Base-by-base conservation (phyloP, 2,329 filamentous ascomycete genomes). In the Chaetomium sp. region DNA sequence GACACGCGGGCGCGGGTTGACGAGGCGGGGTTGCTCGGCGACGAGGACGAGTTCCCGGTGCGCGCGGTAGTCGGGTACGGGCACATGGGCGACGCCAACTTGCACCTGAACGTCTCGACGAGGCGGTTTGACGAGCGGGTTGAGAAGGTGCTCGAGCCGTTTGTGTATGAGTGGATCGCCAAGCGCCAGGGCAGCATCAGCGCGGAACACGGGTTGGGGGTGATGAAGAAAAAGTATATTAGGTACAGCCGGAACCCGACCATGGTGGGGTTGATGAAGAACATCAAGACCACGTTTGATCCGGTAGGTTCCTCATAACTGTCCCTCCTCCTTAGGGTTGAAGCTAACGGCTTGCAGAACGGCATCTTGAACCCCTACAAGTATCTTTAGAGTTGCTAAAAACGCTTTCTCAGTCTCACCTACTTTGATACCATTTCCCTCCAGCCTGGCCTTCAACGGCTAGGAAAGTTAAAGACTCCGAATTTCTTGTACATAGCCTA, bases 341-440 rank as follows among this genome's bases (percentile, higher is more conserved):
- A 33, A 42, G 40, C 49, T 53, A 53, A 56, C 46, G 54, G 54
- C 47, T 41, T 12, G 27, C 66, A 95, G 90, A 96, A 96, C 64
- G 91, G 91, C 48, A 97, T 97, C 72, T 95, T 97, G 90, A 97
- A 96, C 74, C 92, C 92, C 0, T 97, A 97, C 78, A 97, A 97
- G 75, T 97, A 96, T 71, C 87, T 97, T 62, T 86, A 73, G 40
- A 67, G 32, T 3, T 33, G 19, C 19, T 27, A 27, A 27, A 27
- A 27, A 27, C 19, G 19, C 19, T 27, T 27, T 27, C 19, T 27
- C 19, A 27, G 19, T 27, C 19, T 27, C 19, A 27, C 19, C 19
- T 27, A 27, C 19, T 27, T 27, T 27, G 19, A 27, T 27, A 27
- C 19, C 19, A 27, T 27, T 27, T 27, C 19, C 19, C 19, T 27